Percentiles rank a stretch among this genome's conserved stretches.
phyloP scores from a whole-genome alignment of 2,329 filamentous ascomycete species.

The Rhynchosporium secalis region DNA sequence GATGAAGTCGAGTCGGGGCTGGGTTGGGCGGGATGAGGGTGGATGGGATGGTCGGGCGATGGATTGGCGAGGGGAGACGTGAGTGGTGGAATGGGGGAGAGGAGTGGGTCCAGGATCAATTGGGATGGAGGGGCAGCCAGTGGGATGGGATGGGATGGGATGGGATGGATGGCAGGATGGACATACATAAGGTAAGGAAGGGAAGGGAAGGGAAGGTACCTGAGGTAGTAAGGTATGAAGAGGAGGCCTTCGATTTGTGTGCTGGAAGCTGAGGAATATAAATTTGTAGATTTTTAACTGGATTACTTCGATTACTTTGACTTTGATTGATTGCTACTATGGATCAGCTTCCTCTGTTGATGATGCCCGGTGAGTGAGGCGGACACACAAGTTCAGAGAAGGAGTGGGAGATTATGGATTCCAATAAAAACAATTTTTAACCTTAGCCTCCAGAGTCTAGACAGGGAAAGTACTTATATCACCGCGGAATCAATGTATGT shows the following conservation, averaged over 20 bases:
- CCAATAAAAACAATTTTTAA: no score
- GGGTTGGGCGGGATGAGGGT: not conserved
- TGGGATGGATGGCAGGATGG: not conserved
- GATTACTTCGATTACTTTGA: no score
- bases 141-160: conserved; percentile 4
- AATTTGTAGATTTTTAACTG: no score
- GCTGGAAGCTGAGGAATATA: not conserved
- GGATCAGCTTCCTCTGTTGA: no score
- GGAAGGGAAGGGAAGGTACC: no score
- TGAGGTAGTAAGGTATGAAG: not conserved
- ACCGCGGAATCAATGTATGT: conserved; percentile 11
- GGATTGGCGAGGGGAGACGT: not conserved
- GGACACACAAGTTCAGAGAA: no score
- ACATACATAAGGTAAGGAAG: not conserved
- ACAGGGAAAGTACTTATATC: conserved; percentile 13
- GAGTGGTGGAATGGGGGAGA: not conserved
- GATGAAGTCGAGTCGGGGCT: conserved; percentile 1
- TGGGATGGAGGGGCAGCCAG: conserved; percentile 17
- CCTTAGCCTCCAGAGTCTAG: not conserved
- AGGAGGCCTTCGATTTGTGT: not conserved
- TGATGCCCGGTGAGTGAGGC: no score
- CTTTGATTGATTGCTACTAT: no score
- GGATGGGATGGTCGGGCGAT: not conserved
- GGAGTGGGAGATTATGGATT: no score
- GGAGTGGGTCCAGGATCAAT: conserved; percentile 5